Base-by-base conservation (phyloP, 768 basidiomycete genomes). In the Rhodotorula toruloides region DNA sequence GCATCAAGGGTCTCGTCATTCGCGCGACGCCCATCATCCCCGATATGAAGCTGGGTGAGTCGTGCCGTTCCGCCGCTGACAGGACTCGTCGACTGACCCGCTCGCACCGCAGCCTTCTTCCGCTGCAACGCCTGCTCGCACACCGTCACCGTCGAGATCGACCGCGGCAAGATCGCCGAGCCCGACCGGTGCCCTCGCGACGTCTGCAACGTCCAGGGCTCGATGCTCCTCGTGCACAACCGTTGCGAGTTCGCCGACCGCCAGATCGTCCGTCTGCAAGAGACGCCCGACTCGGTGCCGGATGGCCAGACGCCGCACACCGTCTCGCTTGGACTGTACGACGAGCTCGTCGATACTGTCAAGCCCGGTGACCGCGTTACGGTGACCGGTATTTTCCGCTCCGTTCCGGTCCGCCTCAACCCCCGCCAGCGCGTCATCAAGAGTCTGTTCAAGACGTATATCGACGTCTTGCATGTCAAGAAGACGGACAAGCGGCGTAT, bases 231-330 rank as follows among this genome's bases (percentile, higher is more conserved):
- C 68, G 86, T 99, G 58, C 96, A 98, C 81, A 98, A 99, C 76
- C 88, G 94, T 53, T 94, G 89, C 77, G 89, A 92, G 70, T 99
- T 97, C 76, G 89, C 91, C 29, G 92, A 99, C 78, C 82, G 94
- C 58, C 96, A 99, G 77, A 90, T 94, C 52, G 87, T 98, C 67
- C 84, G 94, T 43, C 80, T 99, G 14, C 96, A 99, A 76, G 96
- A 99, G 78, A 98, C 94, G 0, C 94, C 94, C 1, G 96, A 99
- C 74, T 90, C 88, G 14, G 94, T 99, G 0, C 94, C 94, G 9
- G 94, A 97, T 77, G 96, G 96, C 4, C 94, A 98, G 77, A 98
- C 96, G 0, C 96, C 96, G 0, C 93, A 97, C 72, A 98, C 94
- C 1, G 93, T 99, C 58, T 92, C 90, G 0, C 79, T 98, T 60